phyloP scores from a whole-genome alignment of 768 basidiomycete genomes.

The Pulveroboletus frians region DNA sequence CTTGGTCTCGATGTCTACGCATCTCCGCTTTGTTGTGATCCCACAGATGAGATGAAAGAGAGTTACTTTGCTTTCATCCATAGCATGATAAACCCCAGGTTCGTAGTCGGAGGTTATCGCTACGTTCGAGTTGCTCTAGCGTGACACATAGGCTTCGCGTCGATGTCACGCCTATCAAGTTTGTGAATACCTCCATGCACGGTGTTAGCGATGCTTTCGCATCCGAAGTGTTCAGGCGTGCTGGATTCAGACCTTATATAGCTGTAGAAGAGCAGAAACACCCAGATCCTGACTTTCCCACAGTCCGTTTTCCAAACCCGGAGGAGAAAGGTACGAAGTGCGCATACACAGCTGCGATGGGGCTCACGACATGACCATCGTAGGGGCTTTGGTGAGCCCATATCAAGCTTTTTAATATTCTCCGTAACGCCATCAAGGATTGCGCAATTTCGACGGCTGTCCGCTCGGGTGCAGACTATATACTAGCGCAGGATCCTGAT shows the following conservation, averaged over 20 bases:
- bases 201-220: slow-evolving; percentile 75
- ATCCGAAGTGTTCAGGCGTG: slow-evolving; percentile 48
- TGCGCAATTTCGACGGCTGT: slow-evolving; percentile 64
- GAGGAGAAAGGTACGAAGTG: slow-evolving; percentile 70
- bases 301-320: slow-evolving; percentile 82
- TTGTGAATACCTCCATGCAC: slow-evolving; percentile 89
- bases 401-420: not conserved
- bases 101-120: not conserved
- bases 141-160: slow-evolving; percentile 7
- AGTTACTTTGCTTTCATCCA: slow-evolving; percentile 49
- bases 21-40: slow-evolving; percentile 48
- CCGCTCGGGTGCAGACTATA: slow-evolving; percentile 47
- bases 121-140: not conserved
- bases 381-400: slow-evolving; percentile 46
- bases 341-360: not conserved
- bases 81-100: slow-evolving; percentile 17
- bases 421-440: slow-evolving; percentile 42
- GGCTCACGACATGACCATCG: not conserved
- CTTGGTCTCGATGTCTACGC: slow-evolving; percentile 30
- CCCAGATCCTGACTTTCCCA: slow-evolving; percentile 84
- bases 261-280: slow-evolving; percentile 61
- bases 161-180: slow-evolving; percentile 36
- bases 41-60: slow-evolving; percentile 53
- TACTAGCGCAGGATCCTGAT: slow-evolving; percentile 88
- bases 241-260: slow-evolving; percentile 54